A percentile compares a stretch with the other conserved stretches of the same genome.
These are phyloP conservation scores for Magnolia officinalis DNA, from an alignment of 164 flowering plant genomes.

Conservation along the genomic window DNA sequence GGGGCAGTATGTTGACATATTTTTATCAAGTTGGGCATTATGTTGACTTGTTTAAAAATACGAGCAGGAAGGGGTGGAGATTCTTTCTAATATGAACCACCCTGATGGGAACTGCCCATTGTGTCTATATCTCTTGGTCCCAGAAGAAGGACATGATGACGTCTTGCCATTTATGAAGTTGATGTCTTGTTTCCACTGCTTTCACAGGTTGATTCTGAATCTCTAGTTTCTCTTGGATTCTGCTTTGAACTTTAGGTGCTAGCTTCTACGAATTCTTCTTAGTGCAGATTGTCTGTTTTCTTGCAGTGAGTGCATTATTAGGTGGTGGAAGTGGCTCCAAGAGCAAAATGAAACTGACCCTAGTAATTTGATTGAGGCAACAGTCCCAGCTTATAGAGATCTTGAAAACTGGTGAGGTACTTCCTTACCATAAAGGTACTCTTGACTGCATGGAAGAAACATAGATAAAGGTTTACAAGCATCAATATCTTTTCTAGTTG, in stretches of 20 bases:
- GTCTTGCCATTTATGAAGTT: slow-evolving; percentile 81
- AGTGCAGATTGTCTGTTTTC: neutral
- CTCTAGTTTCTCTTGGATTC: slow-evolving; percentile 1
- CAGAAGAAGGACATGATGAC: slow-evolving; percentile 34
- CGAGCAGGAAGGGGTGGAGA: slow-evolving; percentile 80
- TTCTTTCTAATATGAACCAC: slow-evolving; percentile 76
- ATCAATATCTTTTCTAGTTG: neutral
- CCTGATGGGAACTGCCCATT: slow-evolving; percentile 94
- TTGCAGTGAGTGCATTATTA: slow-evolving; percentile 75
- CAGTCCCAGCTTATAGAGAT: slow-evolving; percentile 15
- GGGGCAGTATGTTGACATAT: neutral
- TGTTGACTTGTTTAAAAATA: slow-evolving; percentile 7
- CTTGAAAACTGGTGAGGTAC: slow-evolving; percentile 29
- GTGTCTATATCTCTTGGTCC: slow-evolving; percentile 68
- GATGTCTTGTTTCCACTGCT: slow-evolving; percentile 98
- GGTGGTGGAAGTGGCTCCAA: slow-evolving; percentile 91
- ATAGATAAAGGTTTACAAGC: neutral
- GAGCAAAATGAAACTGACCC: slow-evolving; percentile 29
- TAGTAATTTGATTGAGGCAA: slow-evolving; percentile 15
- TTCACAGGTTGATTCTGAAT: slow-evolving; percentile 55
- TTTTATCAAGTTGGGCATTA: neutral
- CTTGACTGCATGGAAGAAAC: neutral
- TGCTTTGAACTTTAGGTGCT: neutral
- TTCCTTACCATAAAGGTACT: slow-evolving; percentile 1
- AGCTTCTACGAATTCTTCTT: neutral